phyloP scores from a whole-genome alignment of 1,284 basidiomycete genomes.

The Farysia itapuensis region DNA sequence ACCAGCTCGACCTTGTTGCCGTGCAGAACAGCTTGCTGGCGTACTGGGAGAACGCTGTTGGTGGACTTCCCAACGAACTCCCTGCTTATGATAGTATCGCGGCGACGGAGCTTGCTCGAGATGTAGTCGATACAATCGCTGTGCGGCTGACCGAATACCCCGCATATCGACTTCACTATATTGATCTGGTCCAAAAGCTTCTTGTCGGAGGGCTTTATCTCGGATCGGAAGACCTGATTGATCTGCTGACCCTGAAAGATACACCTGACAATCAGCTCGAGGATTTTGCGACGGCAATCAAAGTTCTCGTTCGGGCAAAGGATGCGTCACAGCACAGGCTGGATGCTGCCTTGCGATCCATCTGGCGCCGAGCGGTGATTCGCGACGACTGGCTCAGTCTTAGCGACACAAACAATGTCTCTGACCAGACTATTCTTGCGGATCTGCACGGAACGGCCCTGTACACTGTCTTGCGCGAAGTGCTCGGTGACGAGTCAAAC shows the following conservation, averaged over 20 bases:
- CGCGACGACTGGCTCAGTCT: conserved; percentile 68
- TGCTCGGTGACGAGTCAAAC: conserved; percentile 8
- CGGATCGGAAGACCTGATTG: conserved; percentile 63
- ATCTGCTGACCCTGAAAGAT: conserved; percentile 65
- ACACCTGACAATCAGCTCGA: conserved; percentile 51
- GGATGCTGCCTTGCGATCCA: conserved; percentile 64
- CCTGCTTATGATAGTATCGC: conserved; percentile 1
- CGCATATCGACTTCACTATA: conserved; percentile 42
- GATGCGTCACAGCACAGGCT: conserved; percentile 60
- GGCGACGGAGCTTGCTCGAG: conserved; percentile 2
- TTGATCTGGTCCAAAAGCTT: conserved; percentile 48
- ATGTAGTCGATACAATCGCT: conserved; percentile 20
- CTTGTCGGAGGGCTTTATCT: conserved; percentile 59
- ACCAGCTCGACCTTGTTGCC: conserved; percentile 64
- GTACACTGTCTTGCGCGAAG: conserved; percentile 14
- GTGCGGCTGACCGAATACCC: conserved; percentile 23
- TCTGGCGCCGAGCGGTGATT: conserved; percentile 84
- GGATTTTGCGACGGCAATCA: conserved; percentile 63
- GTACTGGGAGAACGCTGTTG: conserved; percentile 36
- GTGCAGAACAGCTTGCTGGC: conserved; percentile 64
- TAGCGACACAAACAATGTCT: conserved; percentile 28
- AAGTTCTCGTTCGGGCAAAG: conserved; percentile 61
- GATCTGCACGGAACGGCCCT: conserved; percentile 27
- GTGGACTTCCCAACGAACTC: conserved; percentile 1
- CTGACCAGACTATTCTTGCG: conserved; percentile 31